Base-by-base conservation (phyloP, 441 rosid genomes). In the Pelargonium fulgidum region DNA sequence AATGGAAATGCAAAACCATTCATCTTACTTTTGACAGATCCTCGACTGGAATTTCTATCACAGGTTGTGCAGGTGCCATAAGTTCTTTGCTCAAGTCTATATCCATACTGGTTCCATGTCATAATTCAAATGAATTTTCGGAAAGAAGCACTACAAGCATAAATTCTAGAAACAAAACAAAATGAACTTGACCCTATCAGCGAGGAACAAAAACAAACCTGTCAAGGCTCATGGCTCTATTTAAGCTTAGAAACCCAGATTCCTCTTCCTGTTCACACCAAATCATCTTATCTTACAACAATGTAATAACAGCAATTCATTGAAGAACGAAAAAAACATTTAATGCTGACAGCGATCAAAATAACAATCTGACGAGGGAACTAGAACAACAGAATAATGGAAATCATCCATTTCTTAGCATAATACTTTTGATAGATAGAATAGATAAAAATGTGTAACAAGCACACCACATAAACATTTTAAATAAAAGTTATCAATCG, bases 1-100 rank as follows among this genome's bases (percentile, higher is more conserved):
- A 22, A 29, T 3, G 4, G 8, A 45, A 33, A 8, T 22, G 59
- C 7, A 61, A 42, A 73, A 67, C 67, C 69, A 68, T 75, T 17
- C 3, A 62, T 67, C 82, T 78, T 65, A 87, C 93, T 78, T 72
- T 79, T 61, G 76, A 74, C 48, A 76, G 73, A 50, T 79, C 68
- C 70, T 68, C 74, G 17, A 71, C 75, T n/a, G 77, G 67, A 73
- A 69, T 71, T 45, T 78, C 75, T 4, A 73, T 50, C 4, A 44
- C 73, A 4, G 75, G 17, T 77, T 81, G 87, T 16, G 86, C 68
- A 68, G 86, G 81, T 33, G 76, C 69, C 19, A 72, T 69, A 12
- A 92, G 90, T 77, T 90, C 92, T 73, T 85, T 85, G 71, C 90
- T 90, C 76, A 92, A 80, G 81, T 90, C 98, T 69, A 89, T 77